Evolutionary conservation across 2,329 filamentous ascomycete genomes (phyloP), one percentile per base, ranked within the genome.

Genomic region (Diplocarpon mali): DNA sequence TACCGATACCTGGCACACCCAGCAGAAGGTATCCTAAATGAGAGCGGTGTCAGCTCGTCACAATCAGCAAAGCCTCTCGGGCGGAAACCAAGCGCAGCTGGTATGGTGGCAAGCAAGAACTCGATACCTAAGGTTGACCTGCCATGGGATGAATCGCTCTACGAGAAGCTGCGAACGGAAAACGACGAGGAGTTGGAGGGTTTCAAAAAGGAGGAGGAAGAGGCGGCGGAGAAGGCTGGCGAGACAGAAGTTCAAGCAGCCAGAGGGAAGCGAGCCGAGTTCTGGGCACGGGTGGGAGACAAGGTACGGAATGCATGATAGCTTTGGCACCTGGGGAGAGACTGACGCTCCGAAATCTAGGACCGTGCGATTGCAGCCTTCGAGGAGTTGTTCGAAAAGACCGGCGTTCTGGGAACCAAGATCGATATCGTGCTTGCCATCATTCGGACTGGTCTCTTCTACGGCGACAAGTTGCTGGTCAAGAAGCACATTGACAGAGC

Each of bases 351-450:
- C 34, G 31, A 14, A 40, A 15, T 46, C 45, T 60, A 95, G 88
- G 92, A 98, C 65, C 92, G 92, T 74, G 86, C 92, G 15, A 85
- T 96, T 60, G 78, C 86, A 47, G 83, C 85, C 43, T 95, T 90
- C 69, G 92, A 98, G 71, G 82, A 82, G 59, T 78, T 96, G 44
- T 86, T 95, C 57, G 89, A 96, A 63, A 95, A 95, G 74, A 96
- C 88, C n/a, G 85, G 89, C 52, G 87, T 95, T 57, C 76, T 98
- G 49, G 92, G 90, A 58, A 90, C 85, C 55, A 96, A 95, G 72
- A 98, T 98, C 64, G 92, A 98, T 65, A 73, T 98, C 42, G 87
- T 95, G 40, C 81, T 98, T 45, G 92, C 92, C 56, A 92, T 96
- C 69, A 90, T 96, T 69, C 86, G 92, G 48, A 82, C 95, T 63